Evolutionary conservation across 2,329 filamentous ascomycete genomes (phyloP).

Genomic region (Bipolaris zeicola): DNA sequence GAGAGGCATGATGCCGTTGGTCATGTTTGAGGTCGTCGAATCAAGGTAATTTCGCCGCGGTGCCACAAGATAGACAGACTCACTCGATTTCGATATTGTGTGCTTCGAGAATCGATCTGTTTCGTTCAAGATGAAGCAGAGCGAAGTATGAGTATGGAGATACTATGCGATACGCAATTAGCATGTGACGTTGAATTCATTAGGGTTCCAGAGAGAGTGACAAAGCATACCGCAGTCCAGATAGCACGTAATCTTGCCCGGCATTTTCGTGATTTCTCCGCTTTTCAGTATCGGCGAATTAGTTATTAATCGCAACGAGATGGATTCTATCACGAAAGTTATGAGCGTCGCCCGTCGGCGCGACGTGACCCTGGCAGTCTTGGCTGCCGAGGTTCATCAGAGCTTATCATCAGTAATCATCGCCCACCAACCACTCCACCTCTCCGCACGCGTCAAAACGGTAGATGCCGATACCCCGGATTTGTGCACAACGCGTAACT

Average conservation of each 20-base stretch:
- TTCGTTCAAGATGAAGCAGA: conserved; percentile 63
- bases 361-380: conserved; percentile 12
- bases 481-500: conserved; percentile 2
- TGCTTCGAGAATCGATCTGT: conserved; percentile 59
- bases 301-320: not conserved
- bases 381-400: conserved; percentile 34
- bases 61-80: conserved; percentile 35
- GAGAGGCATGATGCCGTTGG: not conserved
- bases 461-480: conserved; percentile 9
- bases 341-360: conserved; percentile 7
- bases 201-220: not conserved
- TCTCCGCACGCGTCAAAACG: not conserved
- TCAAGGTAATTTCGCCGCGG: not conserved
- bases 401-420: conserved; percentile 30
- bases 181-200: conserved; percentile 1
- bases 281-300: not conserved
- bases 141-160: conserved; percentile 64
- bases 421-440: conserved; percentile 1
- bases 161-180: conserved; percentile 53
- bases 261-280: conserved; percentile 53
- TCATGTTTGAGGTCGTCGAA: not conserved
- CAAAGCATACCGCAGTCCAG: conserved; percentile 66
- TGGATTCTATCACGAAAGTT: not conserved
- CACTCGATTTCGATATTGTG: conserved; percentile 71
- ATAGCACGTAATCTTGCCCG: conserved; percentile 68